Evolutionary conservation across 768 basidiomycete genomes (phyloP).

Genomic region (Pisolithus orientalis): DNA sequence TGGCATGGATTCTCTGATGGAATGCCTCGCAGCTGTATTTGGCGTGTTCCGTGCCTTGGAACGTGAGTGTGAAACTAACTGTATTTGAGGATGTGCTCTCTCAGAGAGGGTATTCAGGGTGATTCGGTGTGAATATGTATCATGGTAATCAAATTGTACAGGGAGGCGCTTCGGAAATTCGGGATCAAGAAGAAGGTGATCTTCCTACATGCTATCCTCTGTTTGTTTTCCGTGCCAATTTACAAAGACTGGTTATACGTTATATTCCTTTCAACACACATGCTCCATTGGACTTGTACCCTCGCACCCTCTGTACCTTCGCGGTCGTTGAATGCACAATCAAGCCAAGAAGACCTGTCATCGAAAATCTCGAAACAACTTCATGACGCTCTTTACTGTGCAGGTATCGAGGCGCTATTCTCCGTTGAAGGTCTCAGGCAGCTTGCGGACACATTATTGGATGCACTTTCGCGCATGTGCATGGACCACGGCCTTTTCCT

Average conservation of each 20-base stretch:
- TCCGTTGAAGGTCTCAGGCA: conserved; percentile 63
- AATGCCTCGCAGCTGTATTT: no score
- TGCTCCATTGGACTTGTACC: conserved; percentile 45
- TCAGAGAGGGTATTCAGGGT: conserved; percentile 10
- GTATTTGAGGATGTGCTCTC: not conserved
- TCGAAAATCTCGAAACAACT: conserved; percentile 6
- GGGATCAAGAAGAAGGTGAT: conserved; percentile 67
- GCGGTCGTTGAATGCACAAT: not conserved
- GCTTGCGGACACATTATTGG: conserved; percentile 31
- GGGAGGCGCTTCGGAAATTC: conserved; percentile 44
- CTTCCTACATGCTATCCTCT: not conserved
- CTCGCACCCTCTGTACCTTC: conserved; percentile 2
- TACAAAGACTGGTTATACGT: conserved; percentile 37
- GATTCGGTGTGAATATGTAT: conserved; percentile 21
- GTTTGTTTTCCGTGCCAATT: conserved; percentile 3
- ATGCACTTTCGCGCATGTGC: conserved; percentile 23
- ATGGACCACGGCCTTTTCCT: conserved; percentile 19
- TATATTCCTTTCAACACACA: conserved; percentile 43
- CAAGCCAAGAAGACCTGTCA: not conserved
- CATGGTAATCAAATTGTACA: conserved; percentile 38
- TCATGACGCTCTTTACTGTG: conserved; percentile 36
- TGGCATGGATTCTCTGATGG: conserved; percentile 44
- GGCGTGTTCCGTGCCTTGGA: no score
- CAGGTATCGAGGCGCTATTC: conserved; percentile 22
- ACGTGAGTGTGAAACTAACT: not conserved